A percentile compares a stretch with the other conserved stretches of the same genome.
Conservation (phyloP, 2,329 filamentous ascomycete species). For the Coniella vitis region DNA sequence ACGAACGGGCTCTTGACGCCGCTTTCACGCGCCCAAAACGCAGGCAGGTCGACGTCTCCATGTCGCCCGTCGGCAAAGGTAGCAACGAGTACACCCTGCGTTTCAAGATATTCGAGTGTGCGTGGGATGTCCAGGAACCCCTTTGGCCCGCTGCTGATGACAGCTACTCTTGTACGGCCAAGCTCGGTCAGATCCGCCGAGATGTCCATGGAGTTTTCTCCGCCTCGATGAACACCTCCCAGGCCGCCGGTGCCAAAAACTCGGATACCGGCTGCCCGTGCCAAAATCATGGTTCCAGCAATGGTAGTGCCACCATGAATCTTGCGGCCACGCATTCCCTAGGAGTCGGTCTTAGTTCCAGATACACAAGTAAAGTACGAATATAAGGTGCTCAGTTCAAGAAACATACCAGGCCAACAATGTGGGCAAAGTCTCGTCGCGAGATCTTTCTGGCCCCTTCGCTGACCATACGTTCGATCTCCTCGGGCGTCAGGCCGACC, state of each 20-base stretch:
- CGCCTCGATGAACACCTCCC: conserved; percentile 88
- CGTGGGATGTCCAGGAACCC: conserved; percentile 89
- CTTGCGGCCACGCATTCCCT: conserved; percentile 59
- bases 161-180: conserved; percentile 79
- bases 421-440: conserved; percentile 75
- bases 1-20: conserved; percentile 71
- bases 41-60: conserved; percentile 75
- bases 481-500: conserved; percentile 67
- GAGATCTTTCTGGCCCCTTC: conserved; percentile 76
- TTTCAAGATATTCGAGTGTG: conserved; percentile 73
- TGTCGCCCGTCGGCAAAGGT: conserved; percentile 81
- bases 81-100: conserved; percentile 70
- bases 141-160: conserved; percentile 88
- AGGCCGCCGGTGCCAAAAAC: conserved; percentile 93
- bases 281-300: conserved; percentile 85
- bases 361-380: background rate
- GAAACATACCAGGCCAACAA: conserved; percentile 64
- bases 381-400: background rate
- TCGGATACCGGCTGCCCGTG: conserved; percentile 77
- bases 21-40: conserved; percentile 88
- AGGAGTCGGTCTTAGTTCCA: background rate
- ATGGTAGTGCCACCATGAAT: conserved; percentile 90
- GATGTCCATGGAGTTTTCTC: conserved; percentile 80
- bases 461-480: conserved; percentile 68
- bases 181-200: conserved; percentile 94